Conservation (phyloP, 495 filamentous ascomycete genomes). For the Tuber brumale region DNA sequence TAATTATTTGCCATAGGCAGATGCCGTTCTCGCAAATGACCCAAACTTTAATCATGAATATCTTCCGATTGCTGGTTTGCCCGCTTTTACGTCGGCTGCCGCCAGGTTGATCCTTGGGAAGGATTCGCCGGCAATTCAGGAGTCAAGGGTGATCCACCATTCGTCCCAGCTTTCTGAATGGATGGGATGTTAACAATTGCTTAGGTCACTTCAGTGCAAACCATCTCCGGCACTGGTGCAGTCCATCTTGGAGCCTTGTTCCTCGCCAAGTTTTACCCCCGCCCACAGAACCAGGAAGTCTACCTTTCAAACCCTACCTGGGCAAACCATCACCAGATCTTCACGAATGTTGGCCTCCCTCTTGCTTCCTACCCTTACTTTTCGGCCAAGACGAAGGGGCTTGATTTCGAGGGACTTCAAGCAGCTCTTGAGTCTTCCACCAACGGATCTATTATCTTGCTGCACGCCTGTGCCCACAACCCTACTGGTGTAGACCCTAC, state of each 20-base stretch:
- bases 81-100: slow-evolving; percentile 75
- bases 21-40: slow-evolving; percentile 77
- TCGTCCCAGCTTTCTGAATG: neutral
- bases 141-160: slow-evolving; percentile 60
- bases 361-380: slow-evolving; percentile 91
- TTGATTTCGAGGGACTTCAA: slow-evolving; percentile 88
- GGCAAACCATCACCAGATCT: slow-evolving; percentile 98
- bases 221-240: slow-evolving; percentile 88
- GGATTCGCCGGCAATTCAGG: slow-evolving; percentile 70
- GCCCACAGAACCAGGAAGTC: slow-evolving; percentile 55
- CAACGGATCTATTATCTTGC: slow-evolving; percentile 72
- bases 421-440: slow-evolving; percentile 60
- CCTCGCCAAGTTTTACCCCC: slow-evolving; percentile 68
- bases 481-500: slow-evolving; percentile 96
- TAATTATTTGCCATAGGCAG: slow-evolving; percentile 57
- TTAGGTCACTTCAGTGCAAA: slow-evolving; percentile 59
- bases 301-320: slow-evolving; percentile 93
- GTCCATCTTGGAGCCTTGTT: slow-evolving; percentile 84
- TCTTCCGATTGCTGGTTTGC: slow-evolving; percentile 85
- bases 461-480: slow-evolving; percentile 97
- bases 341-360: slow-evolving; percentile 76
- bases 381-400: slow-evolving; percentile 70
- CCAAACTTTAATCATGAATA: slow-evolving; percentile 96
- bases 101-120: slow-evolving; percentile 81
- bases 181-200: neutral